Evolutionary conservation across 768 basidiomycete species (phyloP).

Genomic region (Lepiota subincarnata): DNA sequence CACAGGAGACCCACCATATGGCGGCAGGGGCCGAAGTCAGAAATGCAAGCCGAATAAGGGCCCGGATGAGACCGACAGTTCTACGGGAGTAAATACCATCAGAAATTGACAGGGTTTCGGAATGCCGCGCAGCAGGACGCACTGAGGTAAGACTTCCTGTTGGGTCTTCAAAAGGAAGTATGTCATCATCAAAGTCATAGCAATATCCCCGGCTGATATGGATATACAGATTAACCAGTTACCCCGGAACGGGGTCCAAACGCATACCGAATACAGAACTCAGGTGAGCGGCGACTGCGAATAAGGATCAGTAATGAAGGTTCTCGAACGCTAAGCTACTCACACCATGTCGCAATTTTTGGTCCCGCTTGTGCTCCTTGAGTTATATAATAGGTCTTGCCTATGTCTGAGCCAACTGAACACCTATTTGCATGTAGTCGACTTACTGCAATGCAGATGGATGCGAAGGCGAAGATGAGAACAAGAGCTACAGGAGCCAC

Average conservation of each 20-base stretch:
- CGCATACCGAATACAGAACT: constrained; percentile 1
- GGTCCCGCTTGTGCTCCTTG: constrained; percentile 11
- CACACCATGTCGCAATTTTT: constrained; percentile 26
- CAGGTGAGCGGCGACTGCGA: constrained; percentile 2
- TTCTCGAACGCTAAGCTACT: constrained; percentile 2
- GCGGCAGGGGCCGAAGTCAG: constrained; percentile 29
- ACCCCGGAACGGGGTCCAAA: too few relatives aligned
- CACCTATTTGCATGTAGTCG: background rate
- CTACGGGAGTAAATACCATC: constrained; percentile 5
- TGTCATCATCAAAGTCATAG: constrained; percentile 23
- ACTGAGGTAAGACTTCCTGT: constrained; percentile 26
- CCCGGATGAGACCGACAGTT: constrained; percentile 24
- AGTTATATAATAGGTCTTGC: constrained; percentile 26
- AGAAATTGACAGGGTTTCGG: background rate
- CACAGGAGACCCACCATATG: constrained; percentile 22
- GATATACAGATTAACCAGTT: background rate
- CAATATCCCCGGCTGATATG: constrained; percentile 24
- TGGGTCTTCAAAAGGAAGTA: constrained; percentile 26
- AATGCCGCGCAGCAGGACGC: background rate
- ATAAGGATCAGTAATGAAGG: background rate
- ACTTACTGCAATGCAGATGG: constrained; percentile 24
- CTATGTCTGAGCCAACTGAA: background rate
- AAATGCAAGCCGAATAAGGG: constrained; percentile 28
- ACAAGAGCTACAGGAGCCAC: constrained; percentile 20
- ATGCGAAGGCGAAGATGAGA: constrained; percentile 24